These are phyloP conservation scores for Pyrenophora tritici-repentis DNA, from an alignment of 2,329 filamentous ascomycete species.

Conservation along the genomic window DNA sequence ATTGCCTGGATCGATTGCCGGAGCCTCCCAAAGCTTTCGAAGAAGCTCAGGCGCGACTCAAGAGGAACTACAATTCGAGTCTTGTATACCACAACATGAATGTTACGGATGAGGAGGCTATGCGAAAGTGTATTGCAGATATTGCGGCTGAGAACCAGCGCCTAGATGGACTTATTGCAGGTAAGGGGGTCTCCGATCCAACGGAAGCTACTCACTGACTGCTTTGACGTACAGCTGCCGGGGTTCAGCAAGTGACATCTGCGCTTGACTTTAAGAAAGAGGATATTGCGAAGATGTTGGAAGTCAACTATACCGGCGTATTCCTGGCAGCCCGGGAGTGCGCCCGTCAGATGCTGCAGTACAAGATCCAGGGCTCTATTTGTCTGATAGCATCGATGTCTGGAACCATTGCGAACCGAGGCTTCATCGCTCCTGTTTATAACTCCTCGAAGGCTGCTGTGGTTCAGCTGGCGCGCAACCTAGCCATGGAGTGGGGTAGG, in stretches of 20 bases:
- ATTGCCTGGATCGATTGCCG: constrained; percentile 66
- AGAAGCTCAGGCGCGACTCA: constrained; percentile 64
- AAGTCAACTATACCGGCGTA: constrained; percentile 63
- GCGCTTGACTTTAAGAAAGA: constrained; percentile 74
- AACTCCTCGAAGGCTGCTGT: constrained; percentile 78
- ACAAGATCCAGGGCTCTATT: constrained; percentile 62
- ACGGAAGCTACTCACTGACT: not conserved
- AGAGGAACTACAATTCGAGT: constrained; percentile 63
- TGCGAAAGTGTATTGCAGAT: constrained; percentile 68
- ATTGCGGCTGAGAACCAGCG: constrained; percentile 73
- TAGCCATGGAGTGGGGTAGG: constrained; percentile 69
- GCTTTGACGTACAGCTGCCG: constrained; percentile 57
- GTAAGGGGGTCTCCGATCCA: constrained; percentile 11
- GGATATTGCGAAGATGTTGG: constrained; percentile 63
- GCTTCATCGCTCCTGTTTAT: constrained; percentile 68
- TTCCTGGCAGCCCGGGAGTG: constrained; percentile 65
- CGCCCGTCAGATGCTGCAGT: constrained; percentile 65
- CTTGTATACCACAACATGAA: constrained; percentile 78
- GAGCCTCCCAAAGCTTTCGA: constrained; percentile 65
- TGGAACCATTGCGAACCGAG: constrained; percentile 64
- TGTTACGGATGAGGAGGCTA: constrained; percentile 68
- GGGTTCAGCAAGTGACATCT: constrained; percentile 77
- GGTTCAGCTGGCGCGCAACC: constrained; percentile 69
- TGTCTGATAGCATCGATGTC: constrained; percentile 67
- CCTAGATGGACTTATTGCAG: constrained; percentile 75